These are phyloP conservation scores for Dalbergia cultrata DNA, from an alignment of 306 rosid genomes.

Conservation along the genomic window DNA sequence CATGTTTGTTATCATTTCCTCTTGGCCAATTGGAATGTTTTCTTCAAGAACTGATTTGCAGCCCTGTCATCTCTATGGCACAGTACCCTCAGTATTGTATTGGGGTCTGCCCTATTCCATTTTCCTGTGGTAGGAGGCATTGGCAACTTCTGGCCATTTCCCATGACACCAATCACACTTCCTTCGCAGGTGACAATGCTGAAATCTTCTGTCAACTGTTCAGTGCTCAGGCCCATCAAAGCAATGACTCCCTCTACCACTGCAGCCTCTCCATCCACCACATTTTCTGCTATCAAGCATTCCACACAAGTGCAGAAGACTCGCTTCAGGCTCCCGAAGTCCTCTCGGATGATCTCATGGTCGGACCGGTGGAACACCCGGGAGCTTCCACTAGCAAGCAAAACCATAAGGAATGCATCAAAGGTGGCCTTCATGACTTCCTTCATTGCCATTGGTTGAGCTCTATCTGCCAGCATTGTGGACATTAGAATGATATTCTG, in stretches of 20 bases:
- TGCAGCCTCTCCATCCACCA: constrained; percentile 77
- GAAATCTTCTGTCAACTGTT: constrained; percentile 84
- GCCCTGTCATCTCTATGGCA: constrained; percentile 77
- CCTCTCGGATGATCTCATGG: constrained; percentile 67
- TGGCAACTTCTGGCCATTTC: constrained; percentile 73
- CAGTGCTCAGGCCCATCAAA: constrained; percentile 77
- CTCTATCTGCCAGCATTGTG: constrained; percentile 62
- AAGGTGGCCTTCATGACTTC: constrained; percentile 83
- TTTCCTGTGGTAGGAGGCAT: constrained; percentile 96
- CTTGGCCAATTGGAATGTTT: constrained; percentile 83
- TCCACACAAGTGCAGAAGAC: constrained; percentile 69
- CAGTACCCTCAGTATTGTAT: constrained; percentile 87
- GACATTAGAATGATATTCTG: constrained; percentile 67
- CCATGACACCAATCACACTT: constrained; percentile 73
- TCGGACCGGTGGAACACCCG: constrained; percentile 65
- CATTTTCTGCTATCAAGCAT: constrained; percentile 70
- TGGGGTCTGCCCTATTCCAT: constrained; percentile 87
- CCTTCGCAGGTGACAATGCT: constrained; percentile 76
- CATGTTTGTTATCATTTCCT: constrained; percentile 56
- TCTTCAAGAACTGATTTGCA: constrained; percentile 84
- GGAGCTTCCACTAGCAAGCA: constrained; percentile 82
- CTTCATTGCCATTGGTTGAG: constrained; percentile 77
- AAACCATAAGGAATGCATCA: constrained; percentile 82
- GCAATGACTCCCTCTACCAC: constrained; percentile 76
- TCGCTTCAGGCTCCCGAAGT: constrained; percentile 65